Base-by-base conservation (phyloP, 2,329 filamentous ascomycete genomes). In the Penicillium sp. region DNA sequence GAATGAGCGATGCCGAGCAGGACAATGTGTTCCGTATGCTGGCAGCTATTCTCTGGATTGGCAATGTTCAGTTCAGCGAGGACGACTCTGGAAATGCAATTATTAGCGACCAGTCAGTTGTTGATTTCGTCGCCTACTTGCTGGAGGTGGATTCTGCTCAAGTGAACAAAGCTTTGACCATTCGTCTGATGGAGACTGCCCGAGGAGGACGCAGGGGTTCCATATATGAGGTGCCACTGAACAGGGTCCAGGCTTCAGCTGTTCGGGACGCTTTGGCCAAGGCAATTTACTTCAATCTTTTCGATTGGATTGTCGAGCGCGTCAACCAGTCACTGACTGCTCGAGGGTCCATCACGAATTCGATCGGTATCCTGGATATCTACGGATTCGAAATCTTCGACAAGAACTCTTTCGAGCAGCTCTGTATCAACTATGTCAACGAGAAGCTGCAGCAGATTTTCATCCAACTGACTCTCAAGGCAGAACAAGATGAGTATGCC, bases 381-480 rank as follows among this genome's bases (percentile, higher is more conserved):
- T 99, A 99, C 73, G 94, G 94, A 2, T 99, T 99, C 69, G 94
- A 99, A 72, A 99, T 99, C 64, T 99, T 99, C 65, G 94, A 99
- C 73, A 94, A 93, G 78, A 99, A 99, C 79, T 97, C 90, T 62
- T 99, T 99, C 68, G 94, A 99, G 74, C 94, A 99, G 76, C 84
- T 99, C 8, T 99, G 94, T 77, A 99, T 99, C 82, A 99, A 99
- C 79, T 99, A 97, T 70, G 95, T 97, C 70, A 99, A 99, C 75
- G 94, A 99, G 77, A 99, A 99, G 76, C 80, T 99, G 55, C 94
- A 99, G 76, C 94, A 99, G 71, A 97, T 99, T 68, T 99, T 99
- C 72, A 99, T 99, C 65, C 94, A 99, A 75, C 80, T 99, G 66
- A 99, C 94, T 0, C 77, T 99, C 60, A 96, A 96, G 79, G 88